phyloP scores from a whole-genome alignment of 23 red algal species.

The Gracilaria gracilis region DNA sequence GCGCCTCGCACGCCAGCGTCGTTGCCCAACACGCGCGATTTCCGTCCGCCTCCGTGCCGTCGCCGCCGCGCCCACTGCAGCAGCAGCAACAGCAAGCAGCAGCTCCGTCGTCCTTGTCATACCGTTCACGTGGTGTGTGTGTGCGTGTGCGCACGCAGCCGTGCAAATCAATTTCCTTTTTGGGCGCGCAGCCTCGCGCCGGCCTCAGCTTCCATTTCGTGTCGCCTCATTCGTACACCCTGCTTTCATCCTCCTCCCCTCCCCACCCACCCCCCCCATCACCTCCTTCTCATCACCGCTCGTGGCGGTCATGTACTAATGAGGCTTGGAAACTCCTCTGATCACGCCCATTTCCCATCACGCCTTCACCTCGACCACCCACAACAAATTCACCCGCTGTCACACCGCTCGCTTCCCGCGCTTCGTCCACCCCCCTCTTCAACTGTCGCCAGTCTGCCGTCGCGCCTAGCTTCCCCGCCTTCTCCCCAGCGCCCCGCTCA shows the following conservation, averaged over 20 bases:
- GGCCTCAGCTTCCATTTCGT: conserved; percentile 4
- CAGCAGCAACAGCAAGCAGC: no score
- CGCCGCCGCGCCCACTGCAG: no score
- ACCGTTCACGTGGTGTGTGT: not conserved
- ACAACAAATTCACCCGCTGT: not conserved
- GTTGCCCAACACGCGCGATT: no score
- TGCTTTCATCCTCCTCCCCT: not conserved
- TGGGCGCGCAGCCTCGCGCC: not conserved
- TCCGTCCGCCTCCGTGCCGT: no score
- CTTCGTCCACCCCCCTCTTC: not conserved
- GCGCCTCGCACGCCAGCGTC: no score
- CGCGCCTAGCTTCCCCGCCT: not conserved
- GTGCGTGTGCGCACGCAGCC: not conserved
- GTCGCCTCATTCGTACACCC: conserved; percentile 6
- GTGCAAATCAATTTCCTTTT: conserved; percentile 19
- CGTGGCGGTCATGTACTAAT: conserved; percentile 28
- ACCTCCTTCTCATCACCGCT: not conserved
- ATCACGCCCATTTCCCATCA: conserved; percentile 6
- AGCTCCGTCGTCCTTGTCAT: no score
- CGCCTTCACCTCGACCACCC: not conserved
- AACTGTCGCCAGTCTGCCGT: not conserved
- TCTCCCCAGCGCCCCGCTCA: not conserved
- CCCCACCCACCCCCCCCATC: not conserved
- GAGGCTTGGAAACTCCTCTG: conserved; percentile 22
- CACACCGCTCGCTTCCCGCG: not conserved